Evolutionary conservation across 331 rosid genomes (phyloP).

Genomic region (Acacia pycnantha): DNA sequence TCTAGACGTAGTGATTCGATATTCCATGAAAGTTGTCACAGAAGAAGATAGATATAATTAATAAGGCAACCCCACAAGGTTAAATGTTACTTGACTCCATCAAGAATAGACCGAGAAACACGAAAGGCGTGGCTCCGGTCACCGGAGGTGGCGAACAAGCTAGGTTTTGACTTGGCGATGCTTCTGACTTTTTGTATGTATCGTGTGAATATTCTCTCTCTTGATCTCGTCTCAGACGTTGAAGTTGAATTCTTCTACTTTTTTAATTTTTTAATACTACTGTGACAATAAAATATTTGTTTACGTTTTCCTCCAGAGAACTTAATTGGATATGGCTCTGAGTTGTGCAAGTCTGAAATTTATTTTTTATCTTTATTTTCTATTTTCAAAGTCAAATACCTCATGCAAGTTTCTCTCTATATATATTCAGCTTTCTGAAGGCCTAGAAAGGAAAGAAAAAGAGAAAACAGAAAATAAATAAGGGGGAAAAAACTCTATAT

Average conservation of each 20-base stretch:
- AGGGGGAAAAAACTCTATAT: background rate
- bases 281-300: background rate
- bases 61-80: slow-evolving; percentile 8
- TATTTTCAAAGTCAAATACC: slow-evolving; percentile 52
- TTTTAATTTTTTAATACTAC: background rate
- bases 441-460: background rate
- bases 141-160: slow-evolving; percentile 24
- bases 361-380: background rate
- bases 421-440: slow-evolving; percentile 37
- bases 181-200: slow-evolving; percentile 45
- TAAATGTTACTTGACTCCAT: slow-evolving; percentile 31
- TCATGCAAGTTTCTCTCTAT: slow-evolving; percentile 45
- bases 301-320: slow-evolving; percentile 16
- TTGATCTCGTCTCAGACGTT: slow-evolving; percentile 38
- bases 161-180: slow-evolving; percentile 53
- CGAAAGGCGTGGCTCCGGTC: slow-evolving; percentile 23
- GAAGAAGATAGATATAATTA: background rate
- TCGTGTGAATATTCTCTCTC: slow-evolving; percentile 53
- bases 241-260: slow-evolving; percentile 64
- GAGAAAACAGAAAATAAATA: background rate
- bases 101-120: slow-evolving; percentile 25
- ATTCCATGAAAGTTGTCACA: background rate
- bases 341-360: background rate
- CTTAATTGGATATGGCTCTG: slow-evolving; percentile 18
- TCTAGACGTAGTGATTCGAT: background rate